phyloP scores from a whole-genome alignment of 768 basidiomycete genomes.

The Psilocybe azurescens region DNA sequence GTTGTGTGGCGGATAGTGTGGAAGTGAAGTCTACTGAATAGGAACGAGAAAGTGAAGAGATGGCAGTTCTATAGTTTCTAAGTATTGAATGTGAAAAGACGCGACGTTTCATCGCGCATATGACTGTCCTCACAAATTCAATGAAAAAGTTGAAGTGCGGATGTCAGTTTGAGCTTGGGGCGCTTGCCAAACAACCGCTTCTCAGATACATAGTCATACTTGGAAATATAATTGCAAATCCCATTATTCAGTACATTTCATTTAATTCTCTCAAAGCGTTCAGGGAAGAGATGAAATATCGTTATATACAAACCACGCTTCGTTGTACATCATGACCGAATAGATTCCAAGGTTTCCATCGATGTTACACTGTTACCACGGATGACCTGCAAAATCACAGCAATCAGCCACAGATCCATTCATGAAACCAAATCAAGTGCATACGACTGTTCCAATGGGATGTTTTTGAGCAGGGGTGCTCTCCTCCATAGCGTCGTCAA shows the following conservation, averaged over 20 bases:
- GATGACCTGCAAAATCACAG: conserved; percentile 68
- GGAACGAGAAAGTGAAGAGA: not conserved
- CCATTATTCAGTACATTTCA: conserved; percentile 7
- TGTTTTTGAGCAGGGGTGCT: conserved; percentile 87
- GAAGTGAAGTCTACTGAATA: not conserved
- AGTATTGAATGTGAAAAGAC: not conserved
- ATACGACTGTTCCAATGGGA: conserved; percentile 90
- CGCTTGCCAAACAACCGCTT: conserved; percentile 21
- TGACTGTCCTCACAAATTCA: conserved; percentile 4
- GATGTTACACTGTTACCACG: conserved; percentile 96
- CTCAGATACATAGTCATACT: not conserved
- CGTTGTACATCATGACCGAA: conserved; percentile 33
- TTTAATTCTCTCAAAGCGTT: not conserved
- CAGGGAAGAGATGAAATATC: not conserved
- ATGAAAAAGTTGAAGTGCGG: not conserved
- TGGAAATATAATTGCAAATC: not conserved
- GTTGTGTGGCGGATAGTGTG: conserved; percentile 12
- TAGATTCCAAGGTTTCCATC: conserved; percentile 86
- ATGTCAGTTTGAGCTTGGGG: conserved; percentile 13
- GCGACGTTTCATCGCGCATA: conserved; percentile 29
- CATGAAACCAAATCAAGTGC: conserved; percentile 33
- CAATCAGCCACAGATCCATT: conserved; percentile 11
- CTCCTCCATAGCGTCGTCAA: conserved; percentile 96
- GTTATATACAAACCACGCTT: conserved; percentile 8
- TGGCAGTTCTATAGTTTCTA: not conserved